These are phyloP conservation scores for Aegle marmelos DNA, from an alignment of 345 rosid species.

Conservation along the genomic window DNA sequence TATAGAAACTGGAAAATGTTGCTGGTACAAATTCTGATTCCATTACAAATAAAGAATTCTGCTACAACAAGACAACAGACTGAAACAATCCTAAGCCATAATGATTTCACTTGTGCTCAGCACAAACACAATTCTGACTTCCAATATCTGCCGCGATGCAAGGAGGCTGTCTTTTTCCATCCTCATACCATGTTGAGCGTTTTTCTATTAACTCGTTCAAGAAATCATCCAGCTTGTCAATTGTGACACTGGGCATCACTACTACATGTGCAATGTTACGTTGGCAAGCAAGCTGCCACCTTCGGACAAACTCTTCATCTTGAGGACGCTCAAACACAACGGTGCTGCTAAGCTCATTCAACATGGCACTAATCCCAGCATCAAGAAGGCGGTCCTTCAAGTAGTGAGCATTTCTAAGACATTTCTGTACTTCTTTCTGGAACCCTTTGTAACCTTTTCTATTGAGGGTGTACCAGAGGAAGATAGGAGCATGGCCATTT, in stretches of 20 bases:
- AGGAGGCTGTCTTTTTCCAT: constrained; percentile 42
- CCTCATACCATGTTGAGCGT: constrained; percentile 60
- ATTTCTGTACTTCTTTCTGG: constrained; percentile 94
- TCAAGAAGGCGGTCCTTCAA: constrained; percentile 60
- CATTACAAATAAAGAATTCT: constrained; percentile 3
- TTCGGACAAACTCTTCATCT: constrained; percentile 85
- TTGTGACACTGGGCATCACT: constrained; percentile 86
- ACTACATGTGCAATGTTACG: constrained; percentile 86
- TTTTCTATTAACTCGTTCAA: constrained; percentile 55
- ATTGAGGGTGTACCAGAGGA: constrained; percentile 95
- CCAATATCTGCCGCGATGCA: constrained; percentile 73
- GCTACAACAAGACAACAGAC: constrained; percentile 16
- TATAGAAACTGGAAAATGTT: not conserved
- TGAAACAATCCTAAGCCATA: not conserved
- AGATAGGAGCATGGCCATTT: constrained; percentile 95
- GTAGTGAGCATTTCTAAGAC: constrained; percentile 89
- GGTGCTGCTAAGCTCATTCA: constrained; percentile 91
- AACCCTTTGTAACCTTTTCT: constrained; percentile 90
- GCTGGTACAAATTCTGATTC: constrained; percentile 11
- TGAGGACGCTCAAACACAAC: constrained; percentile 90
- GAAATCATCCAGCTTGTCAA: constrained; percentile 79
- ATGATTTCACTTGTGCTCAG: constrained; percentile 49
- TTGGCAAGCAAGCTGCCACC: constrained; percentile 96
- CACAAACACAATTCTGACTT: constrained; percentile 59
- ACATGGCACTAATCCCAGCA: constrained; percentile 85